These are phyloP conservation scores for Chrysochromulina parva DNA, from an alignment of 78 protist species.

Conservation along the genomic window DNA sequence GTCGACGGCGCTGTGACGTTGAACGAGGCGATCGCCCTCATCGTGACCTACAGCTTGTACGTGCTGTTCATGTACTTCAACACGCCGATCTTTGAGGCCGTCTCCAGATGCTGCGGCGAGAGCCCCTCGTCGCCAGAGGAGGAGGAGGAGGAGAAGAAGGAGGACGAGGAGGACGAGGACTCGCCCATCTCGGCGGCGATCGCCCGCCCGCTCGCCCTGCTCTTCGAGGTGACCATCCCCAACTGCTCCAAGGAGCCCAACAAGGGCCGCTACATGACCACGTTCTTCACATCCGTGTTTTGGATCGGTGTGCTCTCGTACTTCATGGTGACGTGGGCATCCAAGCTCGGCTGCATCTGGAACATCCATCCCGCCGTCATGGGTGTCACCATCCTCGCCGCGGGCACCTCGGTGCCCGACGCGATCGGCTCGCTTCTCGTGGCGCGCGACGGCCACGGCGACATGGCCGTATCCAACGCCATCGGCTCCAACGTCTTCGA, in stretches of 20 bases:
- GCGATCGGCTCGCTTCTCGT: slow-evolving; percentile 10
- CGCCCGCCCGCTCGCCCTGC: not conserved
- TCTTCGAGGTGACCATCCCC: slow-evolving; percentile 10
- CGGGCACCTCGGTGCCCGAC: slow-evolving; percentile 47
- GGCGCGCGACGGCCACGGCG: slow-evolving; percentile 36
- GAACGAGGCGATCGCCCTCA: not conserved
- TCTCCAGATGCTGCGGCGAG: not conserved
- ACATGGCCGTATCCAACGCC: slow-evolving; percentile 41
- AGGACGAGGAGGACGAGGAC: not conserved
- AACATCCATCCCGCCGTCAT: not conserved
- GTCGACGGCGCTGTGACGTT: not conserved
- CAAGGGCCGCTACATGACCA: not conserved
- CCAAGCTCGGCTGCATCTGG: not conserved
- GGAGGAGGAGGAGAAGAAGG: not conserved
- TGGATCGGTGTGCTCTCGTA: slow-evolving; percentile 42
- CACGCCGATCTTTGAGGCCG: not conserved
- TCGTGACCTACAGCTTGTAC: slow-evolving; percentile 4
- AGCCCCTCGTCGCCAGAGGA: not conserved
- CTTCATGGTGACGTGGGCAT: not conserved
- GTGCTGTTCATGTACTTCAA: slow-evolving; percentile 25
- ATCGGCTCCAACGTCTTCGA: slow-evolving; percentile 44
- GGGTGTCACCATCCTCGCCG: slow-evolving; percentile 49
- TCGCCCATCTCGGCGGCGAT: not conserved
- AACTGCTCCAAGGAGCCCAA: not conserved
- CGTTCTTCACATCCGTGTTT: slow-evolving; percentile 34